Base-by-base conservation (phyloP, 208 protist species). In the Strigomonas galati region DNA sequence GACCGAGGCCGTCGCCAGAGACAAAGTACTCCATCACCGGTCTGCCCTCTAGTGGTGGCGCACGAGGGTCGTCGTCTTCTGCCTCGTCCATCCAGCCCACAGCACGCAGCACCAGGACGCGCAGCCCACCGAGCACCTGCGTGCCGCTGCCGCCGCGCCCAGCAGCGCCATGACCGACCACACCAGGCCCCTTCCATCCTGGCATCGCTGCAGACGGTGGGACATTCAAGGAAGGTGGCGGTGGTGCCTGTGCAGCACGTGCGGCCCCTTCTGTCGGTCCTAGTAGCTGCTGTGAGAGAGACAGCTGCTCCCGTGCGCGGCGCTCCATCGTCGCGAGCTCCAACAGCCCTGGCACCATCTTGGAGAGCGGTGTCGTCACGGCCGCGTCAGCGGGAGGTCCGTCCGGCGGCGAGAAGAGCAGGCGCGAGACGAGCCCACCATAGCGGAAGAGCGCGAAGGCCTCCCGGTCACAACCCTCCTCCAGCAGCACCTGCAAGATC, bases 391-490 rank as follows among this genome's bases (percentile, higher is more conserved):
- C 15, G 23, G 17, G 19, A 19, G 28, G 1, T 30, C 40, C 14
- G 14, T 17, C 10, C 28, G 3, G 15, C 27, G 35, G 5, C 7
- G 30, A 58, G 62, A 80, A 79, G n/a, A 91, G 57, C 0, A 79
- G 66, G 31, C 65, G 62, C 14, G 77, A 52, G 35, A 76, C 57
- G 40, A 75, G 71, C 51, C 76, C 73, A 27, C 81, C 88, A 62
- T 91, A 94, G 19, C 77, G 72, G 55, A 90, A 90, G 2, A 89
- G 58, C 15, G 72, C 51, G 54, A 79, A 90, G 28, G 77, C 78
- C 75, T 94, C 88, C 46, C 79, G 75, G 62, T 94, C 88, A 0
- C 51, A 17, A 14, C 80, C 82, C 31, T 91, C 82, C 23, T 78
- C 30, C n/a, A 83, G 46, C 21, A 94, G 77, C 15, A 90, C 66